Evolutionary conservation across 352 stramenopile species (phyloP).

Genomic region (Ophiocytium majus): DNA sequence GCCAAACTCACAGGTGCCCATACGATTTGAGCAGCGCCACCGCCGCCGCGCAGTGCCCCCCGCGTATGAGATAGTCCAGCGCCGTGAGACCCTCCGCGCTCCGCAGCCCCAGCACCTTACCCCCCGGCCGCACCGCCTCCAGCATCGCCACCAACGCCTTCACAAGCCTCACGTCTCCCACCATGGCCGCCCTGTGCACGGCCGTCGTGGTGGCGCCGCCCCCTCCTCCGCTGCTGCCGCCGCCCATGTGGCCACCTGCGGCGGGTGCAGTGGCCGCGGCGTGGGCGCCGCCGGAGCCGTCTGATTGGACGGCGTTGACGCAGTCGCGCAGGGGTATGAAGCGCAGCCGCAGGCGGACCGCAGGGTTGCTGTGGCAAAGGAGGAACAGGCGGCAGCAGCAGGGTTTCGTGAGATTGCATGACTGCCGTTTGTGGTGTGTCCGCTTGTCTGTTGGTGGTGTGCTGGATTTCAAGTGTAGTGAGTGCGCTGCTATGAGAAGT

Average conservation of each 20-base stretch:
- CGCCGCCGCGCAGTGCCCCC: not conserved
- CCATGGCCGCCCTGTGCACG: constrained; percentile 9
- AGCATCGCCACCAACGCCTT: not conserved
- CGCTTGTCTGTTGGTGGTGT: no score
- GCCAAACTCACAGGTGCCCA: constrained; percentile 1
- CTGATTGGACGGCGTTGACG: constrained; percentile 19
- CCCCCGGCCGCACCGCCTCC: not conserved
- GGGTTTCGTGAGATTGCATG: no score
- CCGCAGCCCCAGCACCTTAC: not conserved
- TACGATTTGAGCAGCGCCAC: not conserved
- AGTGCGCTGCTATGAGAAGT: no score
- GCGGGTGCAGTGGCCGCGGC: not conserved
- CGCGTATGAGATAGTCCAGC: not conserved
- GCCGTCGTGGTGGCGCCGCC: no score
- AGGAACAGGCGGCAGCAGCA: no score
- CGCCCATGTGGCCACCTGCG: not conserved
- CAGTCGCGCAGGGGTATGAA: constrained; percentile 49
- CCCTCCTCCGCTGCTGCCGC: no score
- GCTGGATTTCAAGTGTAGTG: no score
- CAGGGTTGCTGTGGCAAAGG: not conserved
- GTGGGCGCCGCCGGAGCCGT: not conserved
- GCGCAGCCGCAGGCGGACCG: constrained; percentile 36
- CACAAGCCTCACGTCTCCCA: constrained; percentile 5
- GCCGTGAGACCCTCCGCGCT: not conserved
- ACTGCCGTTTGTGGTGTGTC: no score